These are phyloP conservation scores for Marasmius tenuissimus DNA, from an alignment of 1,284 basidiomycete species.

Conservation along the genomic window DNA sequence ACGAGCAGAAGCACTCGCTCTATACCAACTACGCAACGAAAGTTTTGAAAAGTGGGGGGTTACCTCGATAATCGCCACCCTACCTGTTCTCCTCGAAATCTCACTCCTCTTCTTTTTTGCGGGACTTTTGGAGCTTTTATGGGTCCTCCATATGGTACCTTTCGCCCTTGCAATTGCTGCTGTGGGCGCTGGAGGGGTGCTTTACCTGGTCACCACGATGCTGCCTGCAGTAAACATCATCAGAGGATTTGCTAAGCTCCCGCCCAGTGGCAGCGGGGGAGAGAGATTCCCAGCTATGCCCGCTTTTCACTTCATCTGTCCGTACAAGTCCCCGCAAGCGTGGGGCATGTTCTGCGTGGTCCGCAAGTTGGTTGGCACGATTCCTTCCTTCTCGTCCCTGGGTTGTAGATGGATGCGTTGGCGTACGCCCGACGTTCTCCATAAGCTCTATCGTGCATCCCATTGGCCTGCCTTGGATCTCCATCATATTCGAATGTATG, in stretches of 20 bases:
- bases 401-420: neutral
- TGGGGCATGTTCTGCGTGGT: conserved; percentile 7
- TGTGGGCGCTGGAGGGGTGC: neutral
- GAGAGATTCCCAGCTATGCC: neutral
- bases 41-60: conserved; percentile 28
- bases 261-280: no score
- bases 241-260: neutral
- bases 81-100: conserved; percentile 28
- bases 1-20: conserved; percentile 16
- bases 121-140: conserved; percentile 22
- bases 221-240: neutral
- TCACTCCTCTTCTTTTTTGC: conserved; percentile 28
- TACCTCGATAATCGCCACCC: conserved; percentile 21
- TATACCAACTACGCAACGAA: conserved; percentile 25
- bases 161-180: neutral
- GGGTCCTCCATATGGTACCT: conserved; percentile 2
- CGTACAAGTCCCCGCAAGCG: conserved; percentile 13
- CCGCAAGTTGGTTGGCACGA: neutral
- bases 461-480: neutral
- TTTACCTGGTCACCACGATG: neutral
- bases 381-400: neutral
- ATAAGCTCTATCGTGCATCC: neutral
- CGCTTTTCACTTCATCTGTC: conserved; percentile 2
- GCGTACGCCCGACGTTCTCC: neutral
- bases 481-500: neutral